These are phyloP conservation scores for Kwoniella shivajii DNA, from an alignment of 1,284 basidiomycete genomes.

Conservation along the genomic window DNA sequence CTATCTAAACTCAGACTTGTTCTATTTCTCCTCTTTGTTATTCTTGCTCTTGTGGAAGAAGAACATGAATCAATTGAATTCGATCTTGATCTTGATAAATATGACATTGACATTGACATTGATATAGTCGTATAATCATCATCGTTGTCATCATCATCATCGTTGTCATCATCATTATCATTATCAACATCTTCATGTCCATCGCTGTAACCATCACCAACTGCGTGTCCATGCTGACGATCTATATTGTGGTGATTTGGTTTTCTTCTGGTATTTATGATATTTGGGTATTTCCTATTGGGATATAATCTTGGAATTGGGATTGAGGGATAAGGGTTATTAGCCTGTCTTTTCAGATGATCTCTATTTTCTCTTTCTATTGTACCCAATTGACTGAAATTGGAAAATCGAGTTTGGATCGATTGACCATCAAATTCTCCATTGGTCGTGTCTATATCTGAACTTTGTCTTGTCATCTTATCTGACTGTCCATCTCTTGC, in stretches of 20 bases:
- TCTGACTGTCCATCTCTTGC: too few species aligned
- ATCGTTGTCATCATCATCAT: background rate
- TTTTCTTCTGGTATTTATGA: too few species aligned
- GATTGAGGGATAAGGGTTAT: constrained; percentile 51
- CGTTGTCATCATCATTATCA: background rate
- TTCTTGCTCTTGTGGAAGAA: background rate
- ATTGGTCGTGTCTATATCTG: background rate
- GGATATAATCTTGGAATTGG: constrained; percentile 39
- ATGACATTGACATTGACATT: constrained; percentile 8
- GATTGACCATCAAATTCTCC: constrained; percentile 6
- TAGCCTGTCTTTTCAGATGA: constrained; percentile 39
- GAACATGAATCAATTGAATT: constrained; percentile 4
- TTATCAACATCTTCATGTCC: background rate
- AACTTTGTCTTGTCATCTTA: too few species aligned
- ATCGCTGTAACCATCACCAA: too few species aligned
- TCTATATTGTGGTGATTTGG: too few species aligned
- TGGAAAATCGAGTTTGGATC: constrained; percentile 48
- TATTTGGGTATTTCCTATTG: too few species aligned
- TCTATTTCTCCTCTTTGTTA: too few species aligned
- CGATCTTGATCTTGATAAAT: constrained; percentile 4
- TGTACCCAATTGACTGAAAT: constrained; percentile 22
- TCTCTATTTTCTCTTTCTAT: constrained; percentile 26
- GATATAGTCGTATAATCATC: constrained; percentile 12
- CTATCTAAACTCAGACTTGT: background rate
- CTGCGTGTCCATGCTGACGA: too few species aligned